Conservation (phyloP, 768 basidiomycete genomes). For the Amanita jacksonii region DNA sequence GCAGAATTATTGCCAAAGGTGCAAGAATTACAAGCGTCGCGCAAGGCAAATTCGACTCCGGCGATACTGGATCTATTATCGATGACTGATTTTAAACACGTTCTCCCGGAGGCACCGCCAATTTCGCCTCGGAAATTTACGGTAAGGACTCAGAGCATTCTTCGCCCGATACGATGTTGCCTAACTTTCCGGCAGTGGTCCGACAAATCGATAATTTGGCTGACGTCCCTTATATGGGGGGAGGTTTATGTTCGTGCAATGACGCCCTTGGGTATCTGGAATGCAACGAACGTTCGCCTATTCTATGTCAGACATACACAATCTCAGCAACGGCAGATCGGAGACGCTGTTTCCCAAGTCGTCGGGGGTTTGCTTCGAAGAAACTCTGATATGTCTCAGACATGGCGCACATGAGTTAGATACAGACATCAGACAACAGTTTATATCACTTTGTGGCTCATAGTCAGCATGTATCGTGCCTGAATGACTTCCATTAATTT, state of each 20-base stretch:
- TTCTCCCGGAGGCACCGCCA: slow-evolving; percentile 64
- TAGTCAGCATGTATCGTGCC: neutral
- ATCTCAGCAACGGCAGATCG: slow-evolving; percentile 56
- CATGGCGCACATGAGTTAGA: neutral
- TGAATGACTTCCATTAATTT: slow-evolving; percentile 1
- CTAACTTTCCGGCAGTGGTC: slow-evolving; percentile 61
- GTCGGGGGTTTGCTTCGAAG: slow-evolving; percentile 68
- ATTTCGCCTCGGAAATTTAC: slow-evolving; percentile 65
- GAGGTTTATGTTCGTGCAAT: slow-evolving; percentile 89
- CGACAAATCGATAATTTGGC: slow-evolving; percentile 84
- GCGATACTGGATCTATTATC: slow-evolving; percentile 71
- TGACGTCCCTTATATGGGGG: slow-evolving; percentile 92
- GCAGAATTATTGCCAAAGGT: slow-evolving; percentile 83
- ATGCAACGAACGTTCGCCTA: slow-evolving; percentile 76
- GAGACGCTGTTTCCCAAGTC: slow-evolving; percentile 72
- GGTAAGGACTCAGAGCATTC: slow-evolving; percentile 32
- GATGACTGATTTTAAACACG: slow-evolving; percentile 54
- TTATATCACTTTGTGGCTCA: neutral
- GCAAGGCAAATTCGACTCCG: slow-evolving; percentile 51
- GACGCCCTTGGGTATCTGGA: slow-evolving; percentile 85
- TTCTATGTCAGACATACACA: slow-evolving; percentile 89
- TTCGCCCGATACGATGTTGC: slow-evolving; percentile 7
- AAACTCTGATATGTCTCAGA: slow-evolving; percentile 25
- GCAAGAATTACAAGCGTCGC: slow-evolving; percentile 68
- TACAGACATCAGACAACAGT: neutral